Conservation (phyloP, 768 basidiomycete species). For the Hemileccinum impolitum region DNA sequence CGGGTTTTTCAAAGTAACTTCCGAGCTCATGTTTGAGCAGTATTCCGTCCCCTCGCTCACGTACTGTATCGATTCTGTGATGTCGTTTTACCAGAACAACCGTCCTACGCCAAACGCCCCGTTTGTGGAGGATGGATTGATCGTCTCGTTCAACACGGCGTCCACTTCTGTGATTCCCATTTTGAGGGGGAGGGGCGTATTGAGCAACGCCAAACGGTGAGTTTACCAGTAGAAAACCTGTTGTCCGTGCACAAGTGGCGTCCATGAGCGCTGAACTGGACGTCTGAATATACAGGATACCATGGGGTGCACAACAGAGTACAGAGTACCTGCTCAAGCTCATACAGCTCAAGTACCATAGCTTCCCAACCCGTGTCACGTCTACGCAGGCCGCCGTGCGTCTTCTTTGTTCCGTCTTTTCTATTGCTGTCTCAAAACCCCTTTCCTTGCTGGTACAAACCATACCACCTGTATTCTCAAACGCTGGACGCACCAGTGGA, state of each 20-base stretch:
- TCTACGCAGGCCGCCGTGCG: constrained; percentile 71
- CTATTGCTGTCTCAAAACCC: background rate
- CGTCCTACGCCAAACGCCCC: constrained; percentile 30
- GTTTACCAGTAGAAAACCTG: no score
- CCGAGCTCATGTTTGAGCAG: constrained; percentile 93
- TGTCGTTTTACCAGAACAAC: constrained; percentile 89
- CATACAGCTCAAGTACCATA: constrained; percentile 93
- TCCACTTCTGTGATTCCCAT: constrained; percentile 91
- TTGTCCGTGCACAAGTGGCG: background rate
- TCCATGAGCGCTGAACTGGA: no score
- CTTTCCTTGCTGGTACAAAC: background rate
- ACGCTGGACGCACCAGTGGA: constrained; percentile 58
- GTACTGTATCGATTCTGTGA: constrained; percentile 86
- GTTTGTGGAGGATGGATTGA: constrained; percentile 69
- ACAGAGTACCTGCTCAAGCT: constrained; percentile 91
- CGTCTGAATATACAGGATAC: constrained; percentile 60
- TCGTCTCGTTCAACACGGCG: constrained; percentile 88
- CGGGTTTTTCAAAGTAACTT: constrained; percentile 66
- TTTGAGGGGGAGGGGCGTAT: constrained; percentile 72
- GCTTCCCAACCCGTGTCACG: constrained; percentile 84
- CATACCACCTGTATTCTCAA: background rate
- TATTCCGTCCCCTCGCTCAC: constrained; percentile 84
- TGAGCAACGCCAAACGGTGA: constrained; percentile 86
- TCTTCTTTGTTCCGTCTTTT: constrained; percentile 7
- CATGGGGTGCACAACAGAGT: constrained; percentile 89